Percentiles rank a stretch among this genome's conserved stretches.
Conservation (phyloP, 352 stramenopile species). For the Globisporangium parvum region DNA sequence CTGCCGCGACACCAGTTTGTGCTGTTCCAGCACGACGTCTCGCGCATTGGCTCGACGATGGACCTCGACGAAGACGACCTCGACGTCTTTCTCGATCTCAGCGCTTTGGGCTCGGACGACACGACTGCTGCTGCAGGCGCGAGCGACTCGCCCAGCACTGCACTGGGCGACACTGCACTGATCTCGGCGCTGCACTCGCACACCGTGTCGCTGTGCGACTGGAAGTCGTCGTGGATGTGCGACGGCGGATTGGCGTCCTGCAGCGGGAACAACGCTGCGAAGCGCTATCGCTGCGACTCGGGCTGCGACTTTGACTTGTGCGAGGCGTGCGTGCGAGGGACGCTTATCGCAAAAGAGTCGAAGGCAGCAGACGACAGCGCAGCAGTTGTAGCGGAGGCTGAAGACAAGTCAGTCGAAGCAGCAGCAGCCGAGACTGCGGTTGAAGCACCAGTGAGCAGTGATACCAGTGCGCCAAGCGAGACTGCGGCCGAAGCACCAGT, state of each 20-base stretch:
- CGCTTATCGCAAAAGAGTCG: constrained; percentile 23
- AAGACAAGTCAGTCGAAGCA: background rate
- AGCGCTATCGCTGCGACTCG: constrained; percentile 55
- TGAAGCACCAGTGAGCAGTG: constrained; percentile 4
- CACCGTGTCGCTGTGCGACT: constrained; percentile 33
- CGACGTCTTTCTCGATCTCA: constrained; percentile 46
- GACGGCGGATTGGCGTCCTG: constrained; percentile 52
- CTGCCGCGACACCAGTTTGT: constrained; percentile 56
- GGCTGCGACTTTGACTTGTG: constrained; percentile 79
- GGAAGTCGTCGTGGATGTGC: constrained; percentile 69
- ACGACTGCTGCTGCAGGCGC: background rate
- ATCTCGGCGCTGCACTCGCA: constrained; percentile 53
- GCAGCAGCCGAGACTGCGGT: constrained; percentile 2
- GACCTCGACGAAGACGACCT: constrained; percentile 49
- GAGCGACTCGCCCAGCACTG: constrained; percentile 5
- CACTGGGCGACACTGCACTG: constrained; percentile 15
- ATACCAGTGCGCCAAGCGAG: background rate
- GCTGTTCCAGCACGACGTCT: constrained; percentile 50
- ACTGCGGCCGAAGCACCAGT: constrained; percentile 1
- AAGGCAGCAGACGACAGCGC: constrained; percentile 2
- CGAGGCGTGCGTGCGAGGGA: constrained; percentile 43
- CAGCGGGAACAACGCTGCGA: constrained; percentile 43
- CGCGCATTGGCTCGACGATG: constrained; percentile 36
- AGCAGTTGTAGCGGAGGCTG: background rate
- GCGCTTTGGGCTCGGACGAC: constrained; percentile 11